These are phyloP conservation scores for Xylaria sp. DNA, from an alignment of 2,329 filamentous ascomycete genomes.

Conservation along the genomic window DNA sequence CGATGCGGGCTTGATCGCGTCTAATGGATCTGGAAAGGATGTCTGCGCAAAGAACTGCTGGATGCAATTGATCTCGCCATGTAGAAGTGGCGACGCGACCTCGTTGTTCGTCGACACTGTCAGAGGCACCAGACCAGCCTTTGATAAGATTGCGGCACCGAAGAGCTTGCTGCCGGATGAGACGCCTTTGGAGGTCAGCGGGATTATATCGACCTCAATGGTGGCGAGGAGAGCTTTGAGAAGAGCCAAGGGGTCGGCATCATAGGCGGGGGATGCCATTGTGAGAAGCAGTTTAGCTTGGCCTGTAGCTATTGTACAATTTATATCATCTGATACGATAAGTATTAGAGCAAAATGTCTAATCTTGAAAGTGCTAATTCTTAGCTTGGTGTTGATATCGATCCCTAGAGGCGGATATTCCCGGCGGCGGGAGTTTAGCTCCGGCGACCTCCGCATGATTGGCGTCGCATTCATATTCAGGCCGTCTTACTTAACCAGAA, in stretches of 20 bases:
- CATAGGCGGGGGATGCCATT: constrained; percentile 37
- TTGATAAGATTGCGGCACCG: constrained; percentile 64
- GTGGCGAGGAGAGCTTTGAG: constrained; percentile 55
- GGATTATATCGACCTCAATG: constrained; percentile 60
- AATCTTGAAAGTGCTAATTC: background rate
- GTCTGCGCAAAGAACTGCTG: constrained; percentile 62
- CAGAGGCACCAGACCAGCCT: constrained; percentile 53
- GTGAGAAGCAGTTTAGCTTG: background rate
- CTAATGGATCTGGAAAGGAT: constrained; percentile 41
- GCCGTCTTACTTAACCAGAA: background rate
- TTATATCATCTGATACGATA: background rate
- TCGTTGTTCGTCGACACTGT: constrained; percentile 68
- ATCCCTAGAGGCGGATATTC: constrained; percentile 22
- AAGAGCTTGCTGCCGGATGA: constrained; percentile 65
- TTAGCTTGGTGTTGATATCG: background rate
- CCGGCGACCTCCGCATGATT: constrained; percentile 35
- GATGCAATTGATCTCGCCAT: constrained; percentile 71
- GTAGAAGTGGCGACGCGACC: constrained; percentile 62
- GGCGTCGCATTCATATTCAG: background rate
- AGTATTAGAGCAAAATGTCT: background rate
- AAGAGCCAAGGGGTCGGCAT: constrained; percentile 48
- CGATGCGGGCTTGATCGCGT: background rate
- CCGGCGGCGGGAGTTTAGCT: constrained; percentile 1
- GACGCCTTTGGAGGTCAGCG: constrained; percentile 61
- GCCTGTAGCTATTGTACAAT: background rate